Evolutionary conservation across 176 grass and related monocot species (phyloP), one percentile per base, ranked within the genome.

Genomic region (Juncus inflexus): DNA sequence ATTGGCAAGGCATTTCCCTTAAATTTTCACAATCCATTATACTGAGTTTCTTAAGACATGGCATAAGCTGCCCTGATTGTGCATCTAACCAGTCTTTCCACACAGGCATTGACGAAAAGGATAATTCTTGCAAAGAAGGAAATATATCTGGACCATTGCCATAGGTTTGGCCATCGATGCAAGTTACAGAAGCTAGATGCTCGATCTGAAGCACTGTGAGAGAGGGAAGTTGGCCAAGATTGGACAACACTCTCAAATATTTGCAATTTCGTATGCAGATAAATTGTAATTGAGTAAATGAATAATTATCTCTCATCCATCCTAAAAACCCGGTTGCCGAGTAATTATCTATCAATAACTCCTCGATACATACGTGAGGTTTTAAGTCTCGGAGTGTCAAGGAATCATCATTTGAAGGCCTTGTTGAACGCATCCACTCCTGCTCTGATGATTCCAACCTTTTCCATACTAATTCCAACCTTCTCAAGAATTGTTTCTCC

Each of bases 41-140:
- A 28, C 69, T 63, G 28, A 82, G 37, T 38, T 66, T 83, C 60
- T 12, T 77, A 35, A 81, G 56, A 14, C 43, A 15, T 53, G 72
- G 41, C 4, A 35, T 28, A 37, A 2, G 9, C 38, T 42, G 7
- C 8, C 15, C n/a, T 4, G 11, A 50, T 70, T 59, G 13, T 67
- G 51, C 69, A 50, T 60, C 42, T 15, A 39, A 83, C 74, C 74
- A 77, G 42, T 58, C 60, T 35, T 36, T 51, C 64, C 74, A 83
- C 6, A 42, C 12, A 28, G n/a, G 12, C 74, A 83, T 77, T 9
- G 61, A 7, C 12, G 50, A 13, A 19, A 84, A 74, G 12, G 6
- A 50, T 13, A 84, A 43, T 35, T 79, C 70, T 56, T 65, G 16
- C 19, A 84, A 50, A 76, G 76, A 84, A 43, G 76, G 76, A 58